Evolutionary conservation across 768 basidiomycete genomes (phyloP), one percentile per base, ranked within the genome.

Genomic region (Naematelia aurantialba): DNA sequence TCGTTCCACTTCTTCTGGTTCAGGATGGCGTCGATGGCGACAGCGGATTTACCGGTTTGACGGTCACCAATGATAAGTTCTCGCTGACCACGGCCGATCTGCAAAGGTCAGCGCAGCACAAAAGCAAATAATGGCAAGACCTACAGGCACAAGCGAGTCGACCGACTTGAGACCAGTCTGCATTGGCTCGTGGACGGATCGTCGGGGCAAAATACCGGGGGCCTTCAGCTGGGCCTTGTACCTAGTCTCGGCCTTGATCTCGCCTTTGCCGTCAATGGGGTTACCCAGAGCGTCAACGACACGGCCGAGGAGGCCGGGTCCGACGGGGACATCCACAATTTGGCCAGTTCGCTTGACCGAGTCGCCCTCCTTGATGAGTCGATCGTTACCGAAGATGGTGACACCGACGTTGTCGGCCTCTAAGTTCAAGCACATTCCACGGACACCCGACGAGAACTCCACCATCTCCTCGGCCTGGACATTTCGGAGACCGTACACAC

Each of bases 381-480:
- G 89, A 67, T 80, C 79, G 78, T 77, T 77, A 78, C 79, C 79
- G 84, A 99, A 99, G 83, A 98, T 93, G 83, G 96, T 91, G 77
- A 99, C 91, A 91, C 96, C 96, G 83, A 98, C 94, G 75, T 97
- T 97, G 87, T 98, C 96, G 81, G 94, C 91, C 82, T 99, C 96
- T 86, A 99, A 88, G 89, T 99, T 99, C 81, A 99, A 81, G 81
- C 93, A 97, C 96, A 99, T 99, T 84, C 96, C 96, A 79, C 96
- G 93, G 74, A 99, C 87, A 81, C 96, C 96, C 52, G 96, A 98
- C 51, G 94, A 91, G 85, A 99, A 99, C 85, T 99, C 96, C 85
- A 99, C 96, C 96, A 99, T 99, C 86, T 99, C 96, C 82, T 99
- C 96, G 92, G 80, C 74, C 82, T 98, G 96, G 75, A 99, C 96